phyloP scores from a whole-genome alignment of 352 stramenopile species.

The Elongisporangium undulatum region DNA sequence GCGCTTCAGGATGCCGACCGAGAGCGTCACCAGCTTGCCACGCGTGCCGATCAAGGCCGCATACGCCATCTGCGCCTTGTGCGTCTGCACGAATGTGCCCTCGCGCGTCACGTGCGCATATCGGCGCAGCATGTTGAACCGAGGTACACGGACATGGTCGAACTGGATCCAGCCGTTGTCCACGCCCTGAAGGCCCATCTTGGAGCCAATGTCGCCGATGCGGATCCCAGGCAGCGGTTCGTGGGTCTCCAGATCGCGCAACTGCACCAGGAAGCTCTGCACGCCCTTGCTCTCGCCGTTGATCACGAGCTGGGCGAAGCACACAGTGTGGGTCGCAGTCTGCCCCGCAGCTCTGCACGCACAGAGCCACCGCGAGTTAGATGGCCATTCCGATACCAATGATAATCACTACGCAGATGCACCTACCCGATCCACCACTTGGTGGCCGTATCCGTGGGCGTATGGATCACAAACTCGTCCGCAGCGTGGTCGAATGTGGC shows the following conservation, averaged over 20 bases:
- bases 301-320: constrained; percentile 92
- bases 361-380: not conserved
- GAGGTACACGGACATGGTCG: constrained; percentile 64
- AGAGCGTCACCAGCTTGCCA: constrained; percentile 70
- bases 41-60: constrained; percentile 70
- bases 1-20: constrained; percentile 82
- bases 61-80: constrained; percentile 70
- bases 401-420: not conserved
- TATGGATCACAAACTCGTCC: constrained; percentile 94
- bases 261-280: constrained; percentile 95
- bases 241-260: constrained; percentile 86
- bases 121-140: constrained; percentile 72
- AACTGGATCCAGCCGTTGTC: constrained; percentile 82
- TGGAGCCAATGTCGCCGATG: constrained; percentile 64
- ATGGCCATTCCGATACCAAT: not conserved
- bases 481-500: constrained; percentile 88
- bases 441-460: constrained; percentile 91
- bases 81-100: constrained; percentile 55
- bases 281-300: constrained; percentile 80
- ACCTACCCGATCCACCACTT: constrained; percentile 95
- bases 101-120: constrained; percentile 61
- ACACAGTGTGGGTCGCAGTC: constrained; percentile 93
- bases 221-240: constrained; percentile 38
- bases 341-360: constrained; percentile 67
- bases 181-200: constrained; percentile 71